phyloP scores from a whole-genome alignment of 192 early-diverging fungal genomes.

The Entophlyctis helioformis region DNA sequence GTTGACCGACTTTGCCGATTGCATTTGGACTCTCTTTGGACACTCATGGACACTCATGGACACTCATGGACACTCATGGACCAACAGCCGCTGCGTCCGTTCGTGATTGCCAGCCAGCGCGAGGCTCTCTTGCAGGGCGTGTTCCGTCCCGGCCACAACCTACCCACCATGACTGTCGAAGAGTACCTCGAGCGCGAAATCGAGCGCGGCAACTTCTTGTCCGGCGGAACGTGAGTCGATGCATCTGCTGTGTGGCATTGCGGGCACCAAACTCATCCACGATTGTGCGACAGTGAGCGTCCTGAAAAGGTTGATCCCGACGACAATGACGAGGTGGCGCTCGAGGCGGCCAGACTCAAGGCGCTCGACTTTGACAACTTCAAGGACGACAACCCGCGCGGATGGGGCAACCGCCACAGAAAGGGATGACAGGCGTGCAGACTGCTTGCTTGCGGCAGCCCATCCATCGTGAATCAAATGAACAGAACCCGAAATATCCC shows the following conservation, averaged over 20 bases:
- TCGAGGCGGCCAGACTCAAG: conserved; percentile 79
- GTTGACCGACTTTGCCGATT: too few relatives aligned
- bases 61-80: too few relatives aligned
- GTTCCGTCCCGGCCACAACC: conserved; percentile 68
- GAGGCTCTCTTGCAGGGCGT: conserved; percentile 65
- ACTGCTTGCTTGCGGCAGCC: too few relatives aligned
- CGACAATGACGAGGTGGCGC: conserved; percentile 65
- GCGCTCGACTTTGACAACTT: conserved; percentile 84
- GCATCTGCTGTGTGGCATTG: background rate
- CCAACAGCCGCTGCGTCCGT: conserved; percentile 63
- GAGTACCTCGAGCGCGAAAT: conserved; percentile 82
- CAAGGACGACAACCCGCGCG: conserved; percentile 42
- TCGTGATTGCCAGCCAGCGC: conserved; percentile 66
- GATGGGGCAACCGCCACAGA: conserved; percentile 39
- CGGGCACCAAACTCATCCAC: background rate
- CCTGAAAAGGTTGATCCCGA: conserved; percentile 64
- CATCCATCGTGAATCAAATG: too few relatives aligned
- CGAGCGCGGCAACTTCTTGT: conserved; percentile 78
- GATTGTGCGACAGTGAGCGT: conserved; percentile 28
- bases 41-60: too few relatives aligned
- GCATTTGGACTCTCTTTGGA: too few relatives aligned
- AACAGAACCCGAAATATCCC: too few relatives aligned
- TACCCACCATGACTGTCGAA: conserved; percentile 96
- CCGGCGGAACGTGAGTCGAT: conserved; percentile 60
- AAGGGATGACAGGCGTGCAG: too few relatives aligned